phyloP scores from a whole-genome alignment of 805 yeast genomes.

The Osmozyma mogii region DNA sequence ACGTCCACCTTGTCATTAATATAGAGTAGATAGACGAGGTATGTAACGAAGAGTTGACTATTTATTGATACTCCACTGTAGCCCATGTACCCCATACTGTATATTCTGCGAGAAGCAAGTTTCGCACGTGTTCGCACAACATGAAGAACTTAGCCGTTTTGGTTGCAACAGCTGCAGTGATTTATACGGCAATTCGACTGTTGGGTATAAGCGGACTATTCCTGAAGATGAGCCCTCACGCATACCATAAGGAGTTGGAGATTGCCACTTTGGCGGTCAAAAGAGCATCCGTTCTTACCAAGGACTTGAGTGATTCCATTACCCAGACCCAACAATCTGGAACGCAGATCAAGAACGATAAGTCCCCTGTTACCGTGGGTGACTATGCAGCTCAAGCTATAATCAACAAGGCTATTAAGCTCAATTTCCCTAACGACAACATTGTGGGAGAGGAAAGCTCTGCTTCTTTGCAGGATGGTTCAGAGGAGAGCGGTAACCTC shows the following conservation, averaged over 20 bases:
- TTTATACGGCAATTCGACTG: too few species aligned
- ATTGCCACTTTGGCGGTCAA: slow-evolving; percentile 88
- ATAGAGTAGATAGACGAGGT: too few species aligned
- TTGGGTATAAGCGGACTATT: too few species aligned
- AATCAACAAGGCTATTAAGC: slow-evolving; percentile 71
- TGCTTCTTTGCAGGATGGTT: slow-evolving; percentile 40
- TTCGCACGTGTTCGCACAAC: too few species aligned
- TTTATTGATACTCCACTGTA: too few species aligned
- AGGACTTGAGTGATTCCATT: slow-evolving; percentile 51
- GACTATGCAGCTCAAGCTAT: slow-evolving; percentile 96
- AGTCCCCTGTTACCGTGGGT: slow-evolving; percentile 93
- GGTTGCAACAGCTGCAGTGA: too few species aligned
- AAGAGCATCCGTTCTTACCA: slow-evolving; percentile 74
- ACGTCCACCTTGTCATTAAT: too few species aligned
- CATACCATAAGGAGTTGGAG: slow-evolving; percentile 57
- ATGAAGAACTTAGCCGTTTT: not conserved
- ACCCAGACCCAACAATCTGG: slow-evolving; percentile 39
- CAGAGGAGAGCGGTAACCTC: slow-evolving; percentile 39
- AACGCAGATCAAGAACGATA: slow-evolving; percentile 73
- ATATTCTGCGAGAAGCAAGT: too few species aligned
- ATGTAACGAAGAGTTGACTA: not conserved
- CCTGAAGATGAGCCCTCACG: slow-evolving; percentile 15
- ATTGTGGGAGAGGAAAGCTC: slow-evolving; percentile 96
- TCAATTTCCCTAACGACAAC: slow-evolving; percentile 75
- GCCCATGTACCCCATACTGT: too few species aligned